phyloP scores from a whole-genome alignment of 805 yeast genomes.

The Geotrichum ghanense region DNA sequence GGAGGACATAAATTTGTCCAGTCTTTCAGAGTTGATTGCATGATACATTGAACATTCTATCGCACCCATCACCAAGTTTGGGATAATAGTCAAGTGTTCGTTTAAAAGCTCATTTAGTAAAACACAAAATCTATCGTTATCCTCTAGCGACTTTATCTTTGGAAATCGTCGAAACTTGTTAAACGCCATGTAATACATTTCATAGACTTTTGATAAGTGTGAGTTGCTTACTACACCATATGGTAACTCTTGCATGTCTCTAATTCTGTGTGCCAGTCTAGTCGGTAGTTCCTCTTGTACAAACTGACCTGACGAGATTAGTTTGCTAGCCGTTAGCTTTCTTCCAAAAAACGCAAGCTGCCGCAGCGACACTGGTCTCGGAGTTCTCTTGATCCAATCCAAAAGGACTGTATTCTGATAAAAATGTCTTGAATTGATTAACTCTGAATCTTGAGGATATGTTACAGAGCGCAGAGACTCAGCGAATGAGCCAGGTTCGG shows the following conservation, averaged over 20 bases:
- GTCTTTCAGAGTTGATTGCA: constrained; percentile 44
- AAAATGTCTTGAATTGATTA: constrained; percentile 62
- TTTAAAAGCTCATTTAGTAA: constrained; percentile 50
- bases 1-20: constrained; percentile 67
- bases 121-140: constrained; percentile 62
- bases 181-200: constrained; percentile 78
- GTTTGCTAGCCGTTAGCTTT: constrained; percentile 60
- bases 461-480: constrained; percentile 7
- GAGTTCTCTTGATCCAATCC: constrained; percentile 50
- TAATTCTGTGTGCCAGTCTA: constrained; percentile 67
- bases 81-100: constrained; percentile 70
- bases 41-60: constrained; percentile 58
- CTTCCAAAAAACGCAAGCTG: constrained; percentile 88
- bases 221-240: constrained; percentile 75
- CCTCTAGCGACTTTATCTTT: constrained; percentile 54
- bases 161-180: constrained; percentile 72
- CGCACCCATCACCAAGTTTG: constrained; percentile 89
- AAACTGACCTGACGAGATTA: constrained; percentile 76
- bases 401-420: constrained; percentile 67
- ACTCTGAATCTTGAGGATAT: constrained; percentile 28
- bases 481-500: background rate
- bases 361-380: constrained; percentile 82
- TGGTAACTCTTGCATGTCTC: constrained; percentile 72
- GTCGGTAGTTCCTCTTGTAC: constrained; percentile 78
- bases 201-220: constrained; percentile 80